Percentiles rank a stretch among this genome's conserved stretches.
Evolutionary conservation across 345 rosid genomes (phyloP).

Genomic region (Sonneratia alba): DNA sequence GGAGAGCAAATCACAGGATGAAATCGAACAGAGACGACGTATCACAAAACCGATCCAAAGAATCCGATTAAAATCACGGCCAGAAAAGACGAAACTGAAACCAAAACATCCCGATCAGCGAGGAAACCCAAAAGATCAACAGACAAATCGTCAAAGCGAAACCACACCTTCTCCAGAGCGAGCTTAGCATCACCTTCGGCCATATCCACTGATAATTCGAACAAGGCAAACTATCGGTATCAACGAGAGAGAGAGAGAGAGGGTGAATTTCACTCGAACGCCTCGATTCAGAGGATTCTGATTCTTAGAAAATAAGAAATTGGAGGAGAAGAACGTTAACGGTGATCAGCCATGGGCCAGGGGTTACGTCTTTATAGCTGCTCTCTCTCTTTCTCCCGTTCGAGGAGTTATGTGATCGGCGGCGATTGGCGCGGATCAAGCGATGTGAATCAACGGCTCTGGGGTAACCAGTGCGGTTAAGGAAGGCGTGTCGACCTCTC

Average conservation of each 20-base stretch:
- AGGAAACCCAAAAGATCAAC: neutral
- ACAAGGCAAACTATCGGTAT: neutral
- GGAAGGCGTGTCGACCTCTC: slow-evolving; percentile 1
- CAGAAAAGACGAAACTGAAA: neutral
- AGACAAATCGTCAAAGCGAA: neutral
- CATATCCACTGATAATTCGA: slow-evolving; percentile 7
- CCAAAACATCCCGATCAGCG: neutral
- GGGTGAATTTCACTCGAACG: neutral
- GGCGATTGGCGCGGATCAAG: neutral
- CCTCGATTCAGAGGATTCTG: neutral
- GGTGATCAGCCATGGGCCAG: too few species aligned
- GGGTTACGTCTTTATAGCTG: neutral
- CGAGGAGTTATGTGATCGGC: neutral
- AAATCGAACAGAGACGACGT: neutral
- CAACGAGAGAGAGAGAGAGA: neutral
- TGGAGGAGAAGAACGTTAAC: neutral
- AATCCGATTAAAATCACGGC: neutral
- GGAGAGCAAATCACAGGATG: neutral
- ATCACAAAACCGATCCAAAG: neutral
- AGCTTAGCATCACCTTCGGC: slow-evolving; percentile 15
- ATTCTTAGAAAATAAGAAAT: neutral
- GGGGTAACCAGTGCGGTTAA: neutral
- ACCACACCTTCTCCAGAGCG: slow-evolving; percentile 16
- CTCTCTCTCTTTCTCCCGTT: neutral
- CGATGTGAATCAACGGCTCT: neutral